phyloP scores from a whole-genome alignment of 2,329 filamentous ascomycete genomes.

The Fusarium sp. region DNA sequence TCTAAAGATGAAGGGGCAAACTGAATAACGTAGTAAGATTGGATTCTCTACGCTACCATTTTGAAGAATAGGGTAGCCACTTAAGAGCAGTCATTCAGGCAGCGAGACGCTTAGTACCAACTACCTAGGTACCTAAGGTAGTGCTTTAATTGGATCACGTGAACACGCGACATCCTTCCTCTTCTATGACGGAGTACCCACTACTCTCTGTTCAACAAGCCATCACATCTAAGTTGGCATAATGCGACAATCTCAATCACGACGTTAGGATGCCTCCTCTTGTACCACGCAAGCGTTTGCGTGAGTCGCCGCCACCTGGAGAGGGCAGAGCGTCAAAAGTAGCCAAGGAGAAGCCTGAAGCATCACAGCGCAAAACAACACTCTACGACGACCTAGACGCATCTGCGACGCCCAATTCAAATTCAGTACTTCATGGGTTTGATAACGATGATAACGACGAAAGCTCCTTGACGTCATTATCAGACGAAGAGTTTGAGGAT shows the following conservation, averaged over 20 bases:
- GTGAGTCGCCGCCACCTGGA: constrained; percentile 59
- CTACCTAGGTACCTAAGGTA: no score
- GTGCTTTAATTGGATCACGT: constrained; percentile 17
- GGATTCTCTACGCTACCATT: no score
- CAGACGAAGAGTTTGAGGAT: constrained; percentile 70
- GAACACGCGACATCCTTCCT: constrained; percentile 18
- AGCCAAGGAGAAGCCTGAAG: constrained; percentile 40
- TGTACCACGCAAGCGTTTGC: constrained; percentile 76
- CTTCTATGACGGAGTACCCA: constrained; percentile 40
- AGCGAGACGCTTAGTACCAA: no score
- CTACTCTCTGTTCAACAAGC: constrained; percentile 10
- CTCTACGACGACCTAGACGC: constrained; percentile 75
- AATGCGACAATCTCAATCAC: constrained; percentile 30
- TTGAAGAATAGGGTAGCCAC: no score
- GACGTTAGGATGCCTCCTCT: constrained; percentile 74
- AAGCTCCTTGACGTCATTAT: constrained; percentile 68
- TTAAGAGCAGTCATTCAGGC: no score
- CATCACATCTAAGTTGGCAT: constrained; percentile 7
- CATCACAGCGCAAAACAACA: constrained; percentile 65
- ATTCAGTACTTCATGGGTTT: constrained; percentile 61
- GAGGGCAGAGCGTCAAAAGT: constrained; percentile 49
- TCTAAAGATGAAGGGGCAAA: no score
- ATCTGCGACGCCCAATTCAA: constrained; percentile 60
- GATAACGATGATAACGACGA: constrained; percentile 59
- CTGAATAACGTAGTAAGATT: no score